Evolutionary conservation across 306 rosid genomes (phyloP), one percentile per base, ranked within the genome.

Genomic region (Fagus crenata): DNA sequence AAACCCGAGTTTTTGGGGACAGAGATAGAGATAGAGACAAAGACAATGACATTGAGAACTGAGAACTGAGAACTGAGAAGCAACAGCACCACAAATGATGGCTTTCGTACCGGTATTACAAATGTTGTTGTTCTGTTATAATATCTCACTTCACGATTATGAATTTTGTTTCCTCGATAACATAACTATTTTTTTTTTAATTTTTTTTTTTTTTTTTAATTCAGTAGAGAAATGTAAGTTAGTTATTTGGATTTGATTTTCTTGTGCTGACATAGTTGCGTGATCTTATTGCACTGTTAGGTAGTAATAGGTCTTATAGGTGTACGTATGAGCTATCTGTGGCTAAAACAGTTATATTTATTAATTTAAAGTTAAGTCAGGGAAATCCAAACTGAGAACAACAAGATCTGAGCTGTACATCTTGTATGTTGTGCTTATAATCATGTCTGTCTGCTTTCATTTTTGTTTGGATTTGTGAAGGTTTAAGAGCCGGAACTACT

Each of bases 201-300:
- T n/a, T n/a, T n/a, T n/a, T n/a, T n/a, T n/a, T 58, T 8, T n/a
- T n/a, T n/a, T n/a, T 58, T 9, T 28, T 8, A 3, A 58, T 58
- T 35, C 31, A 3, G 22, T 7, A 7, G 46, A 65, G 22, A 17
- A 65, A 17, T 46, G 28, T 32, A 36, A 58, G 46, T 41, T 43
- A 67, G 69, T 9, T 72, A 40, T 53, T 32, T 63, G 51, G 51
- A 36, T 37, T 69, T 72, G 74, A 60, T 74, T 74, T 69, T 49
- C 13, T 74, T 51, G 61, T 35, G 13, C 68, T 71, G 37, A 18
- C 54, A 1, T 49, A 28, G 77, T 77, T 82, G 77, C 80, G 80
- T 69, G 83, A 69, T 78, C 41, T 83, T 78, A 22, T 61, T 51
- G 83, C 58, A 51, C 58, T 78, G 71, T 61, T 83, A 74, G 86